Evolutionary conservation across 441 rosid genomes (phyloP).

Genomic region (Daphne laureola): DNA sequence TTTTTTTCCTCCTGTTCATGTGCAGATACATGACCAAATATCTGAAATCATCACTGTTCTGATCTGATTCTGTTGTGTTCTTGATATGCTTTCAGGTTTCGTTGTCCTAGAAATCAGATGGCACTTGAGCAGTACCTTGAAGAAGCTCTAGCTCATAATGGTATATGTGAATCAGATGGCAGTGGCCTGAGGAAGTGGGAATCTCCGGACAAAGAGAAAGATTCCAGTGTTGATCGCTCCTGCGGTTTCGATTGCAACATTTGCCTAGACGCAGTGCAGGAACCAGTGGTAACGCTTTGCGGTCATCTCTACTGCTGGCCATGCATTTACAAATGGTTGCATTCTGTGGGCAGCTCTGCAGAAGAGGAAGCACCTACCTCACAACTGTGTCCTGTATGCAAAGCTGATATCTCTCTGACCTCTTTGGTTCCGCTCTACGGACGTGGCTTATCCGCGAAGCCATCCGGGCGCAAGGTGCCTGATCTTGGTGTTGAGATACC

Average conservation of each 20-base stretch:
- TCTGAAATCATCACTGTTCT: not conserved
- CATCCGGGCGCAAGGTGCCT: conserved; percentile 27
- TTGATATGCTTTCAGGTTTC: conserved; percentile 15
- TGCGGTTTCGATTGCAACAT: conserved; percentile 79
- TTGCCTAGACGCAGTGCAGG: conserved; percentile 77
- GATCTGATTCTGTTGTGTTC: conserved; percentile 4
- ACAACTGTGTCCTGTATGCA: conserved; percentile 84
- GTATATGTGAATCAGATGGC: conserved; percentile 13
- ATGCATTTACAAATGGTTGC: conserved; percentile 89
- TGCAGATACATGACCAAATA: not conserved
- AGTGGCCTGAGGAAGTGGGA: conserved; percentile 31
- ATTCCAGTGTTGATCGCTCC: conserved; percentile 27
- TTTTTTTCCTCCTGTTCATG: no score
- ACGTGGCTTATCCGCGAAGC: conserved; percentile 37
- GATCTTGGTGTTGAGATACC: conserved; percentile 47
- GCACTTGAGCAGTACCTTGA: conserved; percentile 35
- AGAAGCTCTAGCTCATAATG: conserved; percentile 23
- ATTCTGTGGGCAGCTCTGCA: conserved; percentile 26
- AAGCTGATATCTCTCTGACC: conserved; percentile 56
- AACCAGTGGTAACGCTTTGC: conserved; percentile 84
- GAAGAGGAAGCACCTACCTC: conserved; percentile 32
- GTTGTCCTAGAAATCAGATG: conserved; percentile 17
- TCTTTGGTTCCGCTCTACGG: conserved; percentile 77
- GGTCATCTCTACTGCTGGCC: conserved; percentile 99
- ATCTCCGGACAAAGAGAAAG: conserved; percentile 17